These are phyloP conservation scores for Penicillium nordicum DNA, from an alignment of 2,329 filamentous ascomycete genomes.

Conservation along the genomic window DNA sequence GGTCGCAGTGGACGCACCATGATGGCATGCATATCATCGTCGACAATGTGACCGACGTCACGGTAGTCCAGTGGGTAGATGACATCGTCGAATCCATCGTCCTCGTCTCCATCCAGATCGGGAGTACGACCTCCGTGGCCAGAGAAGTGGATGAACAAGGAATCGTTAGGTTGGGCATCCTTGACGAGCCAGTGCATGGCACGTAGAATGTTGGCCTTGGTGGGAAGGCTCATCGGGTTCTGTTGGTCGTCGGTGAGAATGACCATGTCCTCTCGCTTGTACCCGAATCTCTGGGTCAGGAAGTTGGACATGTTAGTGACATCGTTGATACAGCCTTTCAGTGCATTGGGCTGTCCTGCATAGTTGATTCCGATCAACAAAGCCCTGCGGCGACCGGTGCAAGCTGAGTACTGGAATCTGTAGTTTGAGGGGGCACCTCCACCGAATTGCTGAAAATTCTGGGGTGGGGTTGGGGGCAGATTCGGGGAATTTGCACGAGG, in stretches of 20 bases:
- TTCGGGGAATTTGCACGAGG: slow-evolving; percentile 51
- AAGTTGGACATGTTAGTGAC: slow-evolving; percentile 95
- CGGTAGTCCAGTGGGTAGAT: slow-evolving; percentile 75
- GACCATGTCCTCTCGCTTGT: slow-evolving; percentile 95
- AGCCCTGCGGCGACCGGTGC: slow-evolving; percentile 82
- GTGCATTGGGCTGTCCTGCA: slow-evolving; percentile 82
- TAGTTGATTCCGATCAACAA: slow-evolving; percentile 95
- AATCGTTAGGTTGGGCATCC: slow-evolving; percentile 86
- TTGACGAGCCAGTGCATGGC: slow-evolving; percentile 99
- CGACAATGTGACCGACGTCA: slow-evolving; percentile 67
- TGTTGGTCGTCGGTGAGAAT: slow-evolving; percentile 93
- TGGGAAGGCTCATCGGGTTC: slow-evolving; percentile 95
- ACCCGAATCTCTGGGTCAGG: slow-evolving; percentile 78
- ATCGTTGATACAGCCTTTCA: slow-evolving; percentile 93
- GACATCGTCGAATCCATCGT: slow-evolving; percentile 71
- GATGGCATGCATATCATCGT: slow-evolving; percentile 73
- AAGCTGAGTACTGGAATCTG: slow-evolving; percentile 88
- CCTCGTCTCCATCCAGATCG: slow-evolving; percentile 71
- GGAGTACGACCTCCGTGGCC: slow-evolving; percentile 74
- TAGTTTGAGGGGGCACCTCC: slow-evolving; percentile 76
- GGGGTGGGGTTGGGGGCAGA: slow-evolving; percentile 65
- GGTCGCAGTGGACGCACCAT: slow-evolving; percentile 75
- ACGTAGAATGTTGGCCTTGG: slow-evolving; percentile 87
- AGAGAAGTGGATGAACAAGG: slow-evolving; percentile 94
- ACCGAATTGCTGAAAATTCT: slow-evolving; percentile 68